Evolutionary conservation across 495 filamentous ascomycete species (phyloP).

Genomic region (Daldinia grandis): DNA sequence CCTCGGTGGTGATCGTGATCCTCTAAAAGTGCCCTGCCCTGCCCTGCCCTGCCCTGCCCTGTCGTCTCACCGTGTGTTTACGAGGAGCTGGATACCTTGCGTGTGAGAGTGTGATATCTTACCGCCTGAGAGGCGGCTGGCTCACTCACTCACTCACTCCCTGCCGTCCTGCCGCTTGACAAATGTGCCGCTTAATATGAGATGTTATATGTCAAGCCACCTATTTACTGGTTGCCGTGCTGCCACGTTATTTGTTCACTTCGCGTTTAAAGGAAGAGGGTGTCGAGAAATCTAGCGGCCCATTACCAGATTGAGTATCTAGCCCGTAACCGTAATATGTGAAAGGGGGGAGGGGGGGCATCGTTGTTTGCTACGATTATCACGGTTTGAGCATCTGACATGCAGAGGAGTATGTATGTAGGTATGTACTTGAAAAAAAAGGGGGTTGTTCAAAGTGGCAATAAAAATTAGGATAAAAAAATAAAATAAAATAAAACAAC

Average conservation of each 20-base stretch:
- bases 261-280: neutral
- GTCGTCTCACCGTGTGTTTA: neutral
- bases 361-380: neutral
- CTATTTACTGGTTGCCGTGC: neutral
- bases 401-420: neutral
- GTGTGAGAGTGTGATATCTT: neutral
- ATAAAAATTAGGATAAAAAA: neutral
- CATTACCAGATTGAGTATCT: neutral
- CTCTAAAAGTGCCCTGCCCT: neutral
- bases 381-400: neutral
- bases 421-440: neutral
- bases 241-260: constrained; percentile 1
- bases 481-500: neutral
- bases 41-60: too few relatives aligned
- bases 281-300: neutral
- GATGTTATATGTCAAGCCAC: neutral
- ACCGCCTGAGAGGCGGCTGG: neutral
- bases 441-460: constrained; percentile 1
- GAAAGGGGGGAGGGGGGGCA: neutral
- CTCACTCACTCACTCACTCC: neutral
- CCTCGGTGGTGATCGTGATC: neutral
- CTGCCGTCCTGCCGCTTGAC: neutral
- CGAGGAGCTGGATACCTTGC: neutral
- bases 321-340: neutral
- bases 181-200: neutral